A percentile compares a stretch with the other conserved stretches of the same genome.
Conservation (phyloP, 306 rosid species). For the apple (Malus domestica) region DNA sequence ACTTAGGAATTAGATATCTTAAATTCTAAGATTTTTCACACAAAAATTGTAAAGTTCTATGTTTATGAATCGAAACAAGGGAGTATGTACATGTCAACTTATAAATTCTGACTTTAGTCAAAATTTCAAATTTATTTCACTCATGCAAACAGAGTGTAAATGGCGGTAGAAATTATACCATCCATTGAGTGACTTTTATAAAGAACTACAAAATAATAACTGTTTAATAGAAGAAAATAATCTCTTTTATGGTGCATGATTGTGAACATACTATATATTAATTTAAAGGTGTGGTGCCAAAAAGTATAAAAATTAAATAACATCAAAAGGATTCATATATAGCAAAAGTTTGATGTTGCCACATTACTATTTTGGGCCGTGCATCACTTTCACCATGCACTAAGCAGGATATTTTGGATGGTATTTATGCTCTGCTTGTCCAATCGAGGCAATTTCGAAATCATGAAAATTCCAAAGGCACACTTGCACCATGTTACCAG, state of each 20-base stretch:
- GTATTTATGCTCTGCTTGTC: slow-evolving; percentile 50
- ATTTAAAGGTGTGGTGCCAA: slow-evolving; percentile 4
- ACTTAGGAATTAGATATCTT: too few species aligned
- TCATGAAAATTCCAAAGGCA: slow-evolving; percentile 34
- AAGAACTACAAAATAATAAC: neutral
- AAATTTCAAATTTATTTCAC: too few species aligned
- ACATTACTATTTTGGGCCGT: slow-evolving; percentile 55
- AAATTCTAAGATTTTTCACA: too few species aligned
- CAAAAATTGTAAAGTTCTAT: too few species aligned
- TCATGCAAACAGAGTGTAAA: neutral
- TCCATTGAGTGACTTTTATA: neutral
- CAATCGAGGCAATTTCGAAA: slow-evolving; percentile 47
- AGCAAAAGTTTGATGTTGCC: slow-evolving; percentile 51
- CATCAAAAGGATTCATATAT: slow-evolving; percentile 9
- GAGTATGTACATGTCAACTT: too few species aligned
- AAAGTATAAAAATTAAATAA: slow-evolving; percentile 14
- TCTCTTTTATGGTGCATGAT: slow-evolving; percentile 19
- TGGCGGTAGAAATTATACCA: slow-evolving; percentile 8
- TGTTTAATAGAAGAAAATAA: slow-evolving; percentile 5
- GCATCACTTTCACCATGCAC: slow-evolving; percentile 52
- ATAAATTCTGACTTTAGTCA: too few species aligned
- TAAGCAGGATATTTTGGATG: slow-evolving; percentile 36
- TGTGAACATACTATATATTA: slow-evolving; percentile 16
- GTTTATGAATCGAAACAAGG: too few species aligned
- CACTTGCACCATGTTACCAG: slow-evolving; percentile 17